Base-by-base conservation (phyloP, 108 stramenopile species). In the Cyclostephanos invisitatus region DNA sequence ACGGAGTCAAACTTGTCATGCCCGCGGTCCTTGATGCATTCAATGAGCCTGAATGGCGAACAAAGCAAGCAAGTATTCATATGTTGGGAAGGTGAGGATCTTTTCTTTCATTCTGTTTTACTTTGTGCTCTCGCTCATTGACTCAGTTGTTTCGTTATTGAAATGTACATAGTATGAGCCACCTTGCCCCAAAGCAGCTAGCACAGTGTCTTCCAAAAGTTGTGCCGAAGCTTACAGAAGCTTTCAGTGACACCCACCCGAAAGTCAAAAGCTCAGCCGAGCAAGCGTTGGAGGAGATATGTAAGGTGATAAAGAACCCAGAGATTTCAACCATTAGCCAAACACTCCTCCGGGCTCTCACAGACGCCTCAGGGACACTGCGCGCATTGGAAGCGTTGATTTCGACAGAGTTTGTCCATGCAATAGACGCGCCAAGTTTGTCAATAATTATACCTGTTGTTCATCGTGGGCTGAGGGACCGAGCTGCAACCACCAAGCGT, bases 351-450 rank as follows among this genome's bases (percentile, higher is more conserved):
- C 89, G 85, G 24, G 99, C 98, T 0, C 75, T 99, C 54, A 93
- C 87, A 20, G 97, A 99, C 68, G 97, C 99, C 42, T 84, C 93
- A 15, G 83, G 74, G 17, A 96, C 97, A 10, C 25, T 78, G 17
- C 62, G 73, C 3, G 96, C 92, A 20, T 73, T 98, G 28, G 96
- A 96, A 70, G 81, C 84, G 40, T 74, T 98, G 21, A 89, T 96
- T 55, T 86, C 82, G 37, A 95, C 96, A 9, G 92, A 94, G 59
- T 99, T 99, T 75, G 77, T 98, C 64, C 99, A 99, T 76, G 92
- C 97, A 40, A 97, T 99, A 66, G 99, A 99, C 77, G 98, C 98
- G 32, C 96, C 99, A 0, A 97, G 97, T 74, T 85, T 99, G 48
- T 98, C 98, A 27, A 76, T 99, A 17, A 89, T 99, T 65, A 94